Conservation (phyloP, 257 asterid species). For the Rhazya stricta region DNA sequence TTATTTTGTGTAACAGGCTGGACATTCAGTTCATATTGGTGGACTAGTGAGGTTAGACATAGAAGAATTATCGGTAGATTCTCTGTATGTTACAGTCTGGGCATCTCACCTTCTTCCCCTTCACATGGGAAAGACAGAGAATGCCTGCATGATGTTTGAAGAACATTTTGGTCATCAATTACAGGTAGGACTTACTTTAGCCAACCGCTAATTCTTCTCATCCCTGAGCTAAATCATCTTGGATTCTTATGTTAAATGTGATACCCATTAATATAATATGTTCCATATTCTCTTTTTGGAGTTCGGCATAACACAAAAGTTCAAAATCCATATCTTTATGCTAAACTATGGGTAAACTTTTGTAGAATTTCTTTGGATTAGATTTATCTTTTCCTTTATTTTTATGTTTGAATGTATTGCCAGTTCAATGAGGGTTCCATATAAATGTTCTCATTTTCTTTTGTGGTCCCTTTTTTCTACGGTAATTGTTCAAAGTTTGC, state of each 20-base stretch:
- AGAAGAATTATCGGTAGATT: constrained; percentile 62
- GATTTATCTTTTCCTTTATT: not conserved
- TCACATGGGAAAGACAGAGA: constrained; percentile 87
- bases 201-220: not conserved
- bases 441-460: not conserved
- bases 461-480: not conserved
- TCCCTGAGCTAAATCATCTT: not conserved
- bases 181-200: constrained; percentile 34
- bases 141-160: constrained; percentile 50
- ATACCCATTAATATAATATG: not conserved
- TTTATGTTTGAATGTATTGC: not conserved
- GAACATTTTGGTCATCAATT: constrained; percentile 77
- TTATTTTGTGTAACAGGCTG: constrained; percentile 46
- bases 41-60: constrained; percentile 76
- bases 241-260: not conserved
- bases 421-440: not conserved
- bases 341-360: not conserved
- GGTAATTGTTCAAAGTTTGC: not conserved
- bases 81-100: constrained; percentile 78
- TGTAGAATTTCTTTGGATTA: not conserved
- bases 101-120: constrained; percentile 75
- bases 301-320: not conserved
- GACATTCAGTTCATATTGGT: constrained; percentile 74
- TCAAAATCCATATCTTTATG: not conserved
- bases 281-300: not conserved